Evolutionary conservation across 345 rosid genomes (phyloP).

Genomic region (Turnera subulata): DNA sequence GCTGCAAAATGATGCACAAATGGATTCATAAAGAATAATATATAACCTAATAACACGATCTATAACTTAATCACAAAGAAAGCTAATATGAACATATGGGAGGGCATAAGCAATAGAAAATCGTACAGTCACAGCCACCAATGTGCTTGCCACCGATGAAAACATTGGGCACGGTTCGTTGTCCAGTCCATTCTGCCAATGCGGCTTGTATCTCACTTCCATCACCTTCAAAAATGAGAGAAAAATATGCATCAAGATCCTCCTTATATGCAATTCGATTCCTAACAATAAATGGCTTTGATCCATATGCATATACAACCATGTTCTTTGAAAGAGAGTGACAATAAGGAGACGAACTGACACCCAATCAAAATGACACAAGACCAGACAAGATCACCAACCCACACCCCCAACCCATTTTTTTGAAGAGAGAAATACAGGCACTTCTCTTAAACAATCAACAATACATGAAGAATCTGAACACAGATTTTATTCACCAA

Average conservation of each 20-base stretch:
- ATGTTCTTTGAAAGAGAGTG: too few relatives aligned
- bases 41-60: not conserved
- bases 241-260: not conserved
- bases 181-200: slow-evolving; percentile 64
- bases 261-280: too few relatives aligned
- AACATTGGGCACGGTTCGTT: slow-evolving; percentile 64
- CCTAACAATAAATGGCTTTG: too few relatives aligned
- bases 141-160: slow-evolving; percentile 78
- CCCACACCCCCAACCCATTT: too few relatives aligned
- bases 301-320: too few relatives aligned
- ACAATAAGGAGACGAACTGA: too few relatives aligned
- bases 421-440: too few relatives aligned
- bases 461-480: too few relatives aligned
- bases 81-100: not conserved
- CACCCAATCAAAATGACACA: too few relatives aligned
- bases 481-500: too few relatives aligned
- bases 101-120: not conserved
- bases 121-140: slow-evolving; percentile 76
- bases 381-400: too few relatives aligned
- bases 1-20: slow-evolving; percentile 33
- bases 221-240: slow-evolving; percentile 40
- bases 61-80: not conserved
- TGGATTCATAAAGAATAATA: not conserved
- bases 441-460: too few relatives aligned
- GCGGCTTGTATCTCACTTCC: slow-evolving; percentile 60